Base-by-base conservation (phyloP, 2,329 filamentous ascomycete species). In the Nemania sp. region DNA sequence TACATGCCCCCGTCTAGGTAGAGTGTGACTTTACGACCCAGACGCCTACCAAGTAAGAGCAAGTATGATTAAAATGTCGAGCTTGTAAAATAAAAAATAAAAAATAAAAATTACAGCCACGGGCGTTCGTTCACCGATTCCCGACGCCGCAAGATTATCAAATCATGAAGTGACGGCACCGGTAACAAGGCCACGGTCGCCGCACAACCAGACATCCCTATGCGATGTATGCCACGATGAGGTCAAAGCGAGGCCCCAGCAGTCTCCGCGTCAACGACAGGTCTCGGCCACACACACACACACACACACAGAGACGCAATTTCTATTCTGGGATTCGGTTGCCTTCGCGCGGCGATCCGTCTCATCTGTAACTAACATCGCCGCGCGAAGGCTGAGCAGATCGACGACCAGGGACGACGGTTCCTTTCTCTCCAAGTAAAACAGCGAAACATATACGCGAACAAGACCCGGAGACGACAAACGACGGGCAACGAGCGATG, bases 271-370 rank as follows among this genome's bases (percentile, higher is more conserved):
- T 20, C 29, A 37, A 29, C 2, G 45, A 55, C 45, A 54, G 49
- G 32, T 34, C 34, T 45, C 40, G 25, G 35, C 59, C 49, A 50
- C 59, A 43, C 7, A n/a, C n/a, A n/a, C n/a, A n/a, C n/a, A n/a
- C n/a, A n/a, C n/a, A n/a, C n/a, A n/a, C n/a, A n/a, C n/a, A n/a
- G n/a, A n/a, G 13, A 35, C 34, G 34, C 50, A 34, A 50, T 46
- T 51, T 46, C 59, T 52, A 59, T 62, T 59, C 51, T 40, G 54
- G 59, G 55, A 21, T 34, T 29, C 57, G 48, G 59, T 54, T 55
- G 51, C 59, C 59, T 55, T 48, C 59, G 59, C 43, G 55, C 59
- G 52, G 29, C 43, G 60, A 59, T 60, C 57, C 60, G 56, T 54
- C 49, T 32, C 25, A 57, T 57, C 57, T 57, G 57, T 35, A 34